Evolutionary conservation across 169 alveolate genomes (phyloP).

Genomic region (Toxoplasma gondii): DNA sequence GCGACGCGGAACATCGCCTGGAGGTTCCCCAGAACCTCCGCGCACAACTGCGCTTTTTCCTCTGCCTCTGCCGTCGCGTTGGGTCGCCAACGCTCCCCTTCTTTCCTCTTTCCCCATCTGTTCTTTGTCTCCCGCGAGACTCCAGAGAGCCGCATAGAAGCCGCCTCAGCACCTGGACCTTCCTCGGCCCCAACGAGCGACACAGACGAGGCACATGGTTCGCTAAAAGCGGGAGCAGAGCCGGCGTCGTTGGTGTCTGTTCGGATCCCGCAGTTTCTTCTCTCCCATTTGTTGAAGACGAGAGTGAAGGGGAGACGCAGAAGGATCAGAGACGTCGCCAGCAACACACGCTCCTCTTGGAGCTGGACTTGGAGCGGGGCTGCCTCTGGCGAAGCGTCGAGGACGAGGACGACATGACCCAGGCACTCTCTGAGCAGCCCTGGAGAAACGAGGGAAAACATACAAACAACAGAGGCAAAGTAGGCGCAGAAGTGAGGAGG

Average conservation of each 20-base stretch:
- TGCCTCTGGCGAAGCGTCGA: conserved; percentile 38
- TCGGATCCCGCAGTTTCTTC: neutral
- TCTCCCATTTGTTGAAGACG: conserved; percentile 17
- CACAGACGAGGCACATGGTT: too few relatives aligned
- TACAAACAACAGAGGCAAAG: neutral
- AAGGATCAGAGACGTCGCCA: conserved; percentile 27
- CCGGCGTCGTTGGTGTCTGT: neutral
- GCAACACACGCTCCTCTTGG: conserved; percentile 24
- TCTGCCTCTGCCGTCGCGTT: neutral
- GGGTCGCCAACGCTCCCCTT: neutral
- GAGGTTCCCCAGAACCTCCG: neutral
- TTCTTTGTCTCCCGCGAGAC: neutral
- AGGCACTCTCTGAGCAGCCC: conserved; percentile 14
- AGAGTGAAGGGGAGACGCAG: conserved; percentile 30
- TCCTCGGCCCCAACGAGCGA: too few relatives aligned
- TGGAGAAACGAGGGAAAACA: neutral
- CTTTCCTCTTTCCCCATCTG: neutral
- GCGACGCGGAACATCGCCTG: conserved; percentile 7
- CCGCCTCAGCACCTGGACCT: neutral
- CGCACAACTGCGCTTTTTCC: neutral
- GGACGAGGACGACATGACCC: conserved; percentile 6
- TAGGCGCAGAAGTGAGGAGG: neutral
- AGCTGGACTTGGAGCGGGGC: neutral
- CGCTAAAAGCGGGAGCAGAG: neutral
- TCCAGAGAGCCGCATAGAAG: neutral